These are phyloP conservation scores for Cutaneotrichosporon cavernicola DNA, from an alignment of 1,284 basidiomycete species.

Conservation along the genomic window DNA sequence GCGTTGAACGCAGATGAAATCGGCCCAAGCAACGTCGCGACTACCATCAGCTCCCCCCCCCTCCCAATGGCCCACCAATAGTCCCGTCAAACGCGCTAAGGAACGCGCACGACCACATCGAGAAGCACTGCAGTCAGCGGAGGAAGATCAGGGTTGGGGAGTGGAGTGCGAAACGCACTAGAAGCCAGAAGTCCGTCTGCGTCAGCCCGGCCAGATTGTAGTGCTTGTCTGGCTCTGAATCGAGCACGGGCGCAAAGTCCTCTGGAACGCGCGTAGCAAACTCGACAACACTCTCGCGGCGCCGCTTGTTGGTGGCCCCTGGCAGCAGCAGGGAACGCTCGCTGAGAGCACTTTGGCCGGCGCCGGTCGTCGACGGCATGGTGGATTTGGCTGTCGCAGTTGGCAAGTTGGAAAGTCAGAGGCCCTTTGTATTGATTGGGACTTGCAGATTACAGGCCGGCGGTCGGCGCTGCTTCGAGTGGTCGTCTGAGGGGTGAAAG, in stretches of 20 bases:
- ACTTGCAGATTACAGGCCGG: too few species aligned
- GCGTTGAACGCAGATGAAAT: slow-evolving; percentile 51
- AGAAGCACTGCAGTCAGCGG: slow-evolving; percentile 28
- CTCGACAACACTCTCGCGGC: slow-evolving; percentile 21
- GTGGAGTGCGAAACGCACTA: slow-evolving; percentile 16
- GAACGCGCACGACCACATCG: slow-evolving; percentile 55
- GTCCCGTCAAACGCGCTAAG: slow-evolving; percentile 76
- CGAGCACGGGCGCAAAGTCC: slow-evolving; percentile 15
- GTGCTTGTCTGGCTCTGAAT: slow-evolving; percentile 22
- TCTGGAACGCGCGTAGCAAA: slow-evolving; percentile 24
- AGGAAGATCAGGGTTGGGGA: too few species aligned
- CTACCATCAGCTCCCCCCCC: slow-evolving; percentile 18
- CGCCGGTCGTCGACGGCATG: neutral
- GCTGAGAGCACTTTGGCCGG: neutral
- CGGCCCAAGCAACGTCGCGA: slow-evolving; percentile 61
- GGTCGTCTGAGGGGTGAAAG: too few species aligned
- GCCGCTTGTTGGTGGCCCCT: neutral
- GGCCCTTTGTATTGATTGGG: too few species aligned
- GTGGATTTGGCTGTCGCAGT: neutral
- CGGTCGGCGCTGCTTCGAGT: too few species aligned
- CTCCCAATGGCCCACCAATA: slow-evolving; percentile 19
- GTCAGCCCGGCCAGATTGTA: slow-evolving; percentile 46
- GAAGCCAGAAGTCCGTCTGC: slow-evolving; percentile 33
- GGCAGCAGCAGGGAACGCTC: slow-evolving; percentile 23
- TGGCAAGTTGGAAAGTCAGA: too few species aligned